Evolutionary conservation across 768 basidiomycete genomes (phyloP).

Genomic region (Macrolepiota fuliginosa): DNA sequence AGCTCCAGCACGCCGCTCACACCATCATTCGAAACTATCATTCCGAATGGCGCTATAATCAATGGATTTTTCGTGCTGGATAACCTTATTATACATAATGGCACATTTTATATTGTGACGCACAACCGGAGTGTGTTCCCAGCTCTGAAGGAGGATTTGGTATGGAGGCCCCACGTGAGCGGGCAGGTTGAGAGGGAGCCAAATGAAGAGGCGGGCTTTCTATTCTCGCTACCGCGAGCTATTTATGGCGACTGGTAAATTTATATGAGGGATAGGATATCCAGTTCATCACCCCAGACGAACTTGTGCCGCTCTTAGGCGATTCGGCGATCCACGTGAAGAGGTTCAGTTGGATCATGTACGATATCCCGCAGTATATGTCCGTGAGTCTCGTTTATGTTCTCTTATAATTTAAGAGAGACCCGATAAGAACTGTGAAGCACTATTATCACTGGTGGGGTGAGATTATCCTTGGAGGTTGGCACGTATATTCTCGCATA

Average conservation of each 20-base stretch:
- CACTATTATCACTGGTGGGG: conserved; percentile 50
- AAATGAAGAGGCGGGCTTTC: conserved; percentile 21
- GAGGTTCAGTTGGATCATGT: conserved; percentile 26
- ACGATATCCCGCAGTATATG: conserved; percentile 27
- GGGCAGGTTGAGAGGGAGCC: no score
- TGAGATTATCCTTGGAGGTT: conserved; percentile 41
- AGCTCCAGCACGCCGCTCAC: neutral
- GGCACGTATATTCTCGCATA: conserved; percentile 35
- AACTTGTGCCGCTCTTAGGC: conserved; percentile 21
- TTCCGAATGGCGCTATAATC: conserved; percentile 4
- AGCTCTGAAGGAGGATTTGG: no score
- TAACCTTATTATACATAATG: conserved; percentile 70
- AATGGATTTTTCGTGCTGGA: conserved; percentile 75
- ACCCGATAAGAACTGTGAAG: conserved; percentile 18
- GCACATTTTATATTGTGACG: conserved; percentile 68
- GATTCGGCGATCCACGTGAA: conserved; percentile 20
- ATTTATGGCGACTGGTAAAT: no score
- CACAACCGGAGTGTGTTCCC: no score
- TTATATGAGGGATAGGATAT: conserved; percentile 20
- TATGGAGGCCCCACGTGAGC: no score
- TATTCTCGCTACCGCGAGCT: neutral
- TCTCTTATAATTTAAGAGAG: neutral
- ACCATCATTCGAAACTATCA: neutral
- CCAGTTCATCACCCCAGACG: conserved; percentile 22
- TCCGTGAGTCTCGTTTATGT: conserved; percentile 13